phyloP scores from a whole-genome alignment of 257 asterid species.

The Salvia rosmarinus region DNA sequence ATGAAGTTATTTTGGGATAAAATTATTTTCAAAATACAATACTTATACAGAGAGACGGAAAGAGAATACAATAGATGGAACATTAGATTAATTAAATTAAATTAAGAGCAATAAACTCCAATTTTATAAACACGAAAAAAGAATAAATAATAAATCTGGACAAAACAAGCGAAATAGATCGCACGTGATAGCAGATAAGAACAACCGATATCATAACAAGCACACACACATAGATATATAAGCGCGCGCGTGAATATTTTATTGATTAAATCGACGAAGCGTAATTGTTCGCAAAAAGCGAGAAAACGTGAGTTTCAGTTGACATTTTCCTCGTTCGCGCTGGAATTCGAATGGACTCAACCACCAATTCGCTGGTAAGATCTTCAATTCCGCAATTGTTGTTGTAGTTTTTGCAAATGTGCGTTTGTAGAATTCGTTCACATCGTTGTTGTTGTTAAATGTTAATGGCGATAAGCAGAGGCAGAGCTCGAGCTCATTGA shows the following conservation, averaged over 20 bases:
- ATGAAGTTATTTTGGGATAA: too few species aligned
- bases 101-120: not conserved
- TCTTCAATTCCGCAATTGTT: not conserved
- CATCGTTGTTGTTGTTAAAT: conserved; percentile 16
- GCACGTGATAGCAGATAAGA: not conserved
- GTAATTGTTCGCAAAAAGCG: not conserved
- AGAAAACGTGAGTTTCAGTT: not conserved
- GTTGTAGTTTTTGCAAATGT: not conserved
- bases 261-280: not conserved
- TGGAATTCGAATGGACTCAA: conserved; percentile 45
- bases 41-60: too few species aligned
- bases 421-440: not conserved
- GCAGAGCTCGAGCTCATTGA: conserved; percentile 55
- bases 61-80: not conserved
- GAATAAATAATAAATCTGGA: too few species aligned
- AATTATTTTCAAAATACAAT: too few species aligned
- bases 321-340: not conserved
- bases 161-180: not conserved
- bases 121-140: too few species aligned
- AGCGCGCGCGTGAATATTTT: not conserved
- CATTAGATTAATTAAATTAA: not conserved
- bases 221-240: not conserved
- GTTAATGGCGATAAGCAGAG: conserved; percentile 34
- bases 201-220: not conserved
- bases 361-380: conserved; percentile 33